A percentile compares a stretch with the other conserved stretches of the same genome.
These are phyloP conservation scores for Trichothecium roseum DNA, from an alignment of 2,329 filamentous ascomycete genomes.

Conservation along the genomic window DNA sequence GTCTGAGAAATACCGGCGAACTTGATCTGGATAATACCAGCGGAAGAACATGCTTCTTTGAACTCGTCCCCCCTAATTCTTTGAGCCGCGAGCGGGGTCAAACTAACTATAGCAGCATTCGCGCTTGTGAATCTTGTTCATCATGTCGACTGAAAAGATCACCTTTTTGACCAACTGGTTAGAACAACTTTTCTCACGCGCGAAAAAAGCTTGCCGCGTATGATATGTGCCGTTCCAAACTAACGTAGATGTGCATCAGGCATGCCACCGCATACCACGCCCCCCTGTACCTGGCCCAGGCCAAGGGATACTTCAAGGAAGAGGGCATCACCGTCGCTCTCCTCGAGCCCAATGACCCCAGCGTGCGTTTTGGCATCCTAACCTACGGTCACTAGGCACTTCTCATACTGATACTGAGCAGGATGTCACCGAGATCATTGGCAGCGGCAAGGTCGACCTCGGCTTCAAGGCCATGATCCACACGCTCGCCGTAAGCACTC, in stretches of 20 bases:
- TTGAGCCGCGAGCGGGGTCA: conserved; percentile 16
- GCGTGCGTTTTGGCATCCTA: conserved; percentile 30
- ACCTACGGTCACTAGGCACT: neutral
- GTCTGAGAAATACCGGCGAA: conserved; percentile 74
- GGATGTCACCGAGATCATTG: conserved; percentile 77
- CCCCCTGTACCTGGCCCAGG: conserved; percentile 66
- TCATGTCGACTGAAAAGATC: conserved; percentile 75
- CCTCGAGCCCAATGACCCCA: conserved; percentile 70
- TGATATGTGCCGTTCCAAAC: conserved; percentile 4
- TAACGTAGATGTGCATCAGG: conserved; percentile 31
- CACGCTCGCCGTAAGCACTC: conserved; percentile 52
- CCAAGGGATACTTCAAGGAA: conserved; percentile 64
- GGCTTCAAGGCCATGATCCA: conserved; percentile 83
- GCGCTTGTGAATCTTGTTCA: conserved; percentile 30
- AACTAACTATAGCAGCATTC: conserved; percentile 39
- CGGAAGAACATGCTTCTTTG: conserved; percentile 78
- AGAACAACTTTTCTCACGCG: conserved; percentile 15
- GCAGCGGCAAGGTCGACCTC: conserved; percentile 64
- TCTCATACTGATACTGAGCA: conserved; percentile 13
- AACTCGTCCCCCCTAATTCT: conserved; percentile 18
- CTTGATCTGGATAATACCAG: conserved; percentile 84
- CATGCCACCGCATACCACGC: conserved; percentile 75
- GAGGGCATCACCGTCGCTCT: conserved; percentile 70
- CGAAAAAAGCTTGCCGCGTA: neutral
- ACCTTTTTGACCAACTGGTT: conserved; percentile 81